phyloP scores from a whole-genome alignment of 169 alveolate species.

The Babesia divergens region DNA sequence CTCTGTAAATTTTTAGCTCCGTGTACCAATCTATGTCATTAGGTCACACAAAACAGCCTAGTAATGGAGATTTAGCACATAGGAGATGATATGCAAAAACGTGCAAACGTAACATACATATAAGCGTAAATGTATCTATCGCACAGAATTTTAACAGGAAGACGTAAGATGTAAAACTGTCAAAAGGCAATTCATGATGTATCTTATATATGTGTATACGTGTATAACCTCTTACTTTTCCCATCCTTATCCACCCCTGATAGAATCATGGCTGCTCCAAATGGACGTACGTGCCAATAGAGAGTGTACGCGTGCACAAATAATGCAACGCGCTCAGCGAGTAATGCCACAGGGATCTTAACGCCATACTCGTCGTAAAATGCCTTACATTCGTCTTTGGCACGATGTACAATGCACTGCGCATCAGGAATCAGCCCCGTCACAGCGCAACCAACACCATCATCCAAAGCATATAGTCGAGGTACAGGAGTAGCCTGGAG shows the following conservation, averaged over 20 bases:
- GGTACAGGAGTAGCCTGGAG: conserved; percentile 70
- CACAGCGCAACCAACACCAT: conserved; percentile 79
- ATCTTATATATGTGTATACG: too few relatives aligned
- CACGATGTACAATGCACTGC: conserved; percentile 84
- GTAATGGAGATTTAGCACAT: too few relatives aligned
- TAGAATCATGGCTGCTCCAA: conserved; percentile 88
- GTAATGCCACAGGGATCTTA: conserved; percentile 82
- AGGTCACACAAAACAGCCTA: too few relatives aligned
- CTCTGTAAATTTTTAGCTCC: conserved; percentile 48
- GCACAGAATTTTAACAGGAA: too few relatives aligned
- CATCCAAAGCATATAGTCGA: conserved; percentile 84
- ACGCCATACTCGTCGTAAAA: conserved; percentile 85
- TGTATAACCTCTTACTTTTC: conserved; percentile 65
- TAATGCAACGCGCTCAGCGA: conserved; percentile 90
- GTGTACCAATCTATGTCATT: too few relatives aligned
- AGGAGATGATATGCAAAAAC: too few relatives aligned
- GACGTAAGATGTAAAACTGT: too few relatives aligned
- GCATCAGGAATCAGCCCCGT: conserved; percentile 94
- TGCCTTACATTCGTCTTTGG: conserved; percentile 84
- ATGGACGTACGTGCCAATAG: conserved; percentile 90
- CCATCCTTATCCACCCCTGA: conserved; percentile 82
- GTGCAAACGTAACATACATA: too few relatives aligned
- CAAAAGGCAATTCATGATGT: too few relatives aligned
- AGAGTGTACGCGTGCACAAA: conserved; percentile 89
- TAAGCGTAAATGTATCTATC: too few relatives aligned